Base-by-base conservation (phyloP, 2,329 filamentous ascomycete species). In the Fusarium newnesense region DNA sequence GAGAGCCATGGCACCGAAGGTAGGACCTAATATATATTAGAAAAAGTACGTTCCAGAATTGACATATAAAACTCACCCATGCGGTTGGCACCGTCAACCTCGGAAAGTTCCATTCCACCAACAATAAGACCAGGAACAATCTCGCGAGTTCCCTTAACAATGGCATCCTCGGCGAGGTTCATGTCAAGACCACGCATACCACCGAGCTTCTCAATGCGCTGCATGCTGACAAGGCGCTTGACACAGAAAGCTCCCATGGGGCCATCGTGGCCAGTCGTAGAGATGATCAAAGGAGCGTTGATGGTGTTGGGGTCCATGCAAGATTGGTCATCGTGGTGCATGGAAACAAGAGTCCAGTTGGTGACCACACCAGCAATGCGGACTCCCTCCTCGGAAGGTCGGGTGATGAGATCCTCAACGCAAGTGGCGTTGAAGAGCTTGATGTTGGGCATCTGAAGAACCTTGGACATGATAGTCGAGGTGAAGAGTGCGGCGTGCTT, bases 291-390 rank as follows among this genome's bases (percentile, higher is more conserved):
- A 3, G 95, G 94, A 1, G 94, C 94, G 80, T 97, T 97, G 89
- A 97, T 97, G 78, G 95, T 97, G 89, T 96, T 97, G 76, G 95
- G 95, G 82, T 97, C 95, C 95, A 97, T 97, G 92, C 95, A 97
- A 70, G 90, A 93, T 85, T 97, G 94, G 81, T 96, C 93, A 80
- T 95, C 93, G 83, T 95, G 93, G 83, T 95, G 92, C 87, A 96
- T 93, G 47, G 92, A 90, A 54, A 97, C 95, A 32, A 97, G 88
- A 2, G 95, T 97, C 95, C 95, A 98, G 88, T 98, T 98, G 79
- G 94, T 97, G 62, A 98, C 95, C 4, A 97, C 95, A 78, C 95
- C 95, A 13, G 94, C 93, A 74, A 97, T 91, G 72, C 93, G 91
- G 47, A 97, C 84, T 15, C 79, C 81, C 19, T 85, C 84, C 5